Evolutionary conservation across 495 filamentous ascomycete genomes (phyloP).

Genomic region (Schizothecium vesticola): DNA sequence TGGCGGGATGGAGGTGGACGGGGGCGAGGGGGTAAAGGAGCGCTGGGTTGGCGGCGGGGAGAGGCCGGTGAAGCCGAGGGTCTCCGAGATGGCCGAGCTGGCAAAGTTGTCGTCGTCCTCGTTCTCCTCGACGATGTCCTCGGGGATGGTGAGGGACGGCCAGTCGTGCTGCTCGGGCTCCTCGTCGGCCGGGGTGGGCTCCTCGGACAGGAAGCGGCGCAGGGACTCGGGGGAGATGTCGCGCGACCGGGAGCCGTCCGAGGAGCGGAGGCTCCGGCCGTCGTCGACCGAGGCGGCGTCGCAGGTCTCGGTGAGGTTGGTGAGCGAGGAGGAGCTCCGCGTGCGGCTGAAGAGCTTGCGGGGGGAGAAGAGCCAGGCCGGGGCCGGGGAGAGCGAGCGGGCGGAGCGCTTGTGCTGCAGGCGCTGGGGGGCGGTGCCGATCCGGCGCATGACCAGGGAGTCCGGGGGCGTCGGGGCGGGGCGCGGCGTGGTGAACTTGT

Average conservation of each 20-base stretch:
- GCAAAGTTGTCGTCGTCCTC: conserved; percentile 54
- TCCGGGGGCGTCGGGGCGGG: conserved; percentile 50
- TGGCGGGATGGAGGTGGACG: conserved; percentile 5
- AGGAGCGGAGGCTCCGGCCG: conserved; percentile 29
- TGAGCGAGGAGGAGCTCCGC: conserved; percentile 28
- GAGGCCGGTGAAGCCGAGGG: conserved; percentile 37
- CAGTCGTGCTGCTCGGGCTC: conserved; percentile 13
- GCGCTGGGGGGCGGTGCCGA: conserved; percentile 53
- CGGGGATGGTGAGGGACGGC: conserved; percentile 38
- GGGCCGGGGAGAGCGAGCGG: conserved; percentile 44
- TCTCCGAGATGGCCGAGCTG: conserved; percentile 41
- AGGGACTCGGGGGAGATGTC: conserved; percentile 47
- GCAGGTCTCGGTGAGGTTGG: conserved; percentile 5
- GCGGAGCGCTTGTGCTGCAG: conserved; percentile 43
- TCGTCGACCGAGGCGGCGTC: conserved; percentile 15
- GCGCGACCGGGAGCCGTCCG: conserved; percentile 36
- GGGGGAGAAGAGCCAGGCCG: conserved; percentile 39
- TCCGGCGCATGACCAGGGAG: conserved; percentile 35
- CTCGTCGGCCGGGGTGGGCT: conserved; percentile 20
- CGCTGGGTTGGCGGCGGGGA: conserved; percentile 46
- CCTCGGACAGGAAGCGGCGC: conserved; percentile 38
- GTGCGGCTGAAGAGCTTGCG: conserved; percentile 40
- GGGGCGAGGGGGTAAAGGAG: conserved; percentile 25
- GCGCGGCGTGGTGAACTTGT: conserved; percentile 67
- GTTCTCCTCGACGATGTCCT: conserved; percentile 49